Evolutionary conservation across 192 early-diverging fungal species (phyloP), one percentile per base, ranked within the genome.

Genomic region (Pilobolus umbonatus): DNA sequence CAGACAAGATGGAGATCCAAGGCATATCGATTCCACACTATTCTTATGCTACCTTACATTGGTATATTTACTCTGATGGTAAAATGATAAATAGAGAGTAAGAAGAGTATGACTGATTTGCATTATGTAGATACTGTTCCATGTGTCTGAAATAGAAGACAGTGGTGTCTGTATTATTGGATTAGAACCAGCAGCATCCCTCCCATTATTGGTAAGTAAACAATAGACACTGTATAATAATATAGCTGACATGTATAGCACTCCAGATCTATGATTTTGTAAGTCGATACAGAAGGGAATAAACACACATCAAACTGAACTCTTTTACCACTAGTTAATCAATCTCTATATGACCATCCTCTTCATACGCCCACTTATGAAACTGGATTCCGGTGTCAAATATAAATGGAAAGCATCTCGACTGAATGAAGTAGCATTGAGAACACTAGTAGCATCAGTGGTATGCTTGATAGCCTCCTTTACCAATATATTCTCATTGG

Each of bases 371-470:
- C 70, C 70, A 8, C 59, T 72, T 17, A 26, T 66, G 24, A 55
- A 55, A 28, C 50, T 61, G 5, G 26, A 44, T n/a, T 44, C 42
- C 3, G 55, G 39, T 11, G 30, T 52, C 4, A 30, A 45, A 28
- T 26, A 47, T 2, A 31, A 72, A 5, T 66, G 64, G 60, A 62
- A 61, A 22, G 44, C 39, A 11, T 62, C 70, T 11, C 32, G 55
- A 0, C 26, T 72, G 3, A 58, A 65, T 47, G 58, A 62, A 14
- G 52, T 80, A 1, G 78, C 78, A 4, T 52, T 68, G 19, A 72
- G 78, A 10, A 80, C 72, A 1, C 26, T 77, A 28, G 50, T 80
- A 31, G 75, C 72, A 1, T 71, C 78, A 2, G 32, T 80, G 9
- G 58, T 80, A 9, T 68, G 72, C 3, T 42, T 80, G 12, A 9